These are phyloP conservation scores for Lactarius hengduanensis DNA, from an alignment of 768 basidiomycete genomes.

Conservation along the genomic window DNA sequence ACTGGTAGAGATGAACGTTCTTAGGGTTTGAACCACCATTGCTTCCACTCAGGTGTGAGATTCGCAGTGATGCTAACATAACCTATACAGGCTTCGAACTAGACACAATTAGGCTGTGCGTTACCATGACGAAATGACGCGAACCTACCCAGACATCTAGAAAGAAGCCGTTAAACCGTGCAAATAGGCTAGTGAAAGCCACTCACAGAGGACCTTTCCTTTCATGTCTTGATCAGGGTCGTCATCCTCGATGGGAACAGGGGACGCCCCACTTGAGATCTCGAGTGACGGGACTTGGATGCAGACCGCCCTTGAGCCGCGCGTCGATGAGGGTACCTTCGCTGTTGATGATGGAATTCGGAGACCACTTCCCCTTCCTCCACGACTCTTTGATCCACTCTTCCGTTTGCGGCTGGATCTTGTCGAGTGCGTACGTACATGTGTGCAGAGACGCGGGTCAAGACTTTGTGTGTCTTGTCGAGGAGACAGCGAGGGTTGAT, in stretches of 20 bases:
- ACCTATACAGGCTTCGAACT: conserved; percentile 97
- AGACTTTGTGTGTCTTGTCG: conserved; percentile 74
- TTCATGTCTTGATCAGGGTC: conserved; percentile 83
- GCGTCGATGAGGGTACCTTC: conserved; percentile 90
- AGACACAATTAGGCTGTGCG: not conserved
- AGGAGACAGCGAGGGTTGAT: conserved; percentile 94
- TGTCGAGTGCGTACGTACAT: conserved; percentile 89
- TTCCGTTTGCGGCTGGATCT: conserved; percentile 77
- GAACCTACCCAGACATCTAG: conserved; percentile 91
- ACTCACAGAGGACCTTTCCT: conserved; percentile 93
- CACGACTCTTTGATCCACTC: conserved; percentile 83
- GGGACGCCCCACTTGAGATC: conserved; percentile 97
- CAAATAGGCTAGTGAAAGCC: not conserved
- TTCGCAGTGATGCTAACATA: conserved; percentile 97
- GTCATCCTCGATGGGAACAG: conserved; percentile 71
- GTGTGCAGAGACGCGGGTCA: conserved; percentile 76
- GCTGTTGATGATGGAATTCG: conserved; percentile 84
- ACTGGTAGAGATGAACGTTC: conserved; percentile 90
- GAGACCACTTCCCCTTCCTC: conserved; percentile 86
- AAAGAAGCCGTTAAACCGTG: conserved; percentile 5
- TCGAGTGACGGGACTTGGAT: conserved; percentile 88
- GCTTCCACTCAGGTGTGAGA: conserved; percentile 91
- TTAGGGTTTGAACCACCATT: conserved; percentile 97
- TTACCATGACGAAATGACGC: not conserved
- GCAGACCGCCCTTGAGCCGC: conserved; percentile 78